Base-by-base conservation (phyloP, 2,329 filamentous ascomycete species). In the Cytospora piceae region DNA sequence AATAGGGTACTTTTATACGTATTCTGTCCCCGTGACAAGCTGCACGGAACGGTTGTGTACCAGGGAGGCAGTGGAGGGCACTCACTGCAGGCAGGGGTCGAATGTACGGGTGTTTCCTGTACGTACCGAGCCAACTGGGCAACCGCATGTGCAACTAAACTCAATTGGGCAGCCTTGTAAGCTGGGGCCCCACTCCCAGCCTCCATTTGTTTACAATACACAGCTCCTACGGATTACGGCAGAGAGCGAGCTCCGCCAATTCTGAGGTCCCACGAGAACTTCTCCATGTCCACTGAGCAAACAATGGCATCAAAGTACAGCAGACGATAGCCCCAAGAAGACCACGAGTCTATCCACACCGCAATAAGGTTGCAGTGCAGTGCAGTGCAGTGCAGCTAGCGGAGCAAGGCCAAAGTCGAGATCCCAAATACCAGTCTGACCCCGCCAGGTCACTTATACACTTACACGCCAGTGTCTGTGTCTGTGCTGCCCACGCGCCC, bases 391-490 rank as follows among this genome's bases (percentile, higher is more conserved):
- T 46, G 46, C 46, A 49, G 46, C n/a, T 49, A 49, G 46, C 46
- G 46, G 46, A 49, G 46, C 46, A 49, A 24, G 46, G 8, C n/a
- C n/a, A 49, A 24, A 24, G 46, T 24, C 46, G 22, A 22, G n/a
- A 12, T 49, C 27, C 27, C 27, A 29, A 5, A 29, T 29, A 46
- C 54, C 14, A 20, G 12, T 24, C 11, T 29, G 42, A 60, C 58
- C 58, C 58, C 58, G 46, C 58, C 58, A 52, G 12, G 31, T 22
- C 22, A 59, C 39, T n/a, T 22, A 46, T 52, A 24, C 29, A 37
- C 34, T 37, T 37, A 12, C 34, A 37, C 34, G 34, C 34, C 34
- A 14, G 34, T 37, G 34, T 12, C 34, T 37, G 34, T 15, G 8
- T 12, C 32, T 34, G 32, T 34, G 32, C 32, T 34, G 34, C 34